phyloP scores from a whole-genome alignment of 2,329 filamentous ascomycete genomes.

The Diaporthe sp. region DNA sequence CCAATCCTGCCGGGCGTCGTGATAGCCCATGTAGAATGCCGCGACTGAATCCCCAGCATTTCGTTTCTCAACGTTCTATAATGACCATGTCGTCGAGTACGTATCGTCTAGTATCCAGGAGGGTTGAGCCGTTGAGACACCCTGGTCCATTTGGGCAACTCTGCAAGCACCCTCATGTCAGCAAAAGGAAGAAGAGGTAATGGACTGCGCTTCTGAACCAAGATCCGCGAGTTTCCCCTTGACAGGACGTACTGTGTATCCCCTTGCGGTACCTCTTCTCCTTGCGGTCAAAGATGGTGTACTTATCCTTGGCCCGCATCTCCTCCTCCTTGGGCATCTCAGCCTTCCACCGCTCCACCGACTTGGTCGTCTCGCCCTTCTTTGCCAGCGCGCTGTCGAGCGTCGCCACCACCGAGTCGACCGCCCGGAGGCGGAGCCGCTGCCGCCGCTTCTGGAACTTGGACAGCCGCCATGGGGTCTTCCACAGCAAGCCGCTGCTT shows the following conservation, averaged over 20 bases:
- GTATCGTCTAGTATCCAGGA: conserved; percentile 81
- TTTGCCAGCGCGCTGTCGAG: conserved; percentile 83
- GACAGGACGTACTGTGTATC: conserved; percentile 83
- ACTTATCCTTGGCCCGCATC: conserved; percentile 97
- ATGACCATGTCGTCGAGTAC: conserved; percentile 1
- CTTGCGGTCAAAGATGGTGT: conserved; percentile 97
- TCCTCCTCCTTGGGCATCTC: conserved; percentile 97
- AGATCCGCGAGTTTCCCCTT: background rate
- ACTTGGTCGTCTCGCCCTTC: conserved; percentile 78
- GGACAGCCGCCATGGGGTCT: conserved; percentile 96
- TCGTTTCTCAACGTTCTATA: background rate
- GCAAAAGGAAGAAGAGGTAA: background rate
- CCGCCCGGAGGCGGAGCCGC: conserved; percentile 82
- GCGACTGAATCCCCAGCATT: background rate
- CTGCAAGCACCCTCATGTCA: conserved; percentile 57
- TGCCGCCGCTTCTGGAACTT: conserved; percentile 91
- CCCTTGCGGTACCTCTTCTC: conserved; percentile 96
- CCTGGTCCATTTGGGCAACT: conserved; percentile 93
- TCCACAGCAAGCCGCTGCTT: conserved; percentile 89
- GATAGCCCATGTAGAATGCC: background rate
- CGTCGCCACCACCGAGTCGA: conserved; percentile 89
- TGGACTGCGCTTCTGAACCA: background rate
- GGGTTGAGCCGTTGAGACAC: conserved; percentile 95
- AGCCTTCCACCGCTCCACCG: conserved; percentile 89
- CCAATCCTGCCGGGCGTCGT: background rate